phyloP scores from a whole-genome alignment of 345 rosid species.

The Barbarea vulgaris region DNA sequence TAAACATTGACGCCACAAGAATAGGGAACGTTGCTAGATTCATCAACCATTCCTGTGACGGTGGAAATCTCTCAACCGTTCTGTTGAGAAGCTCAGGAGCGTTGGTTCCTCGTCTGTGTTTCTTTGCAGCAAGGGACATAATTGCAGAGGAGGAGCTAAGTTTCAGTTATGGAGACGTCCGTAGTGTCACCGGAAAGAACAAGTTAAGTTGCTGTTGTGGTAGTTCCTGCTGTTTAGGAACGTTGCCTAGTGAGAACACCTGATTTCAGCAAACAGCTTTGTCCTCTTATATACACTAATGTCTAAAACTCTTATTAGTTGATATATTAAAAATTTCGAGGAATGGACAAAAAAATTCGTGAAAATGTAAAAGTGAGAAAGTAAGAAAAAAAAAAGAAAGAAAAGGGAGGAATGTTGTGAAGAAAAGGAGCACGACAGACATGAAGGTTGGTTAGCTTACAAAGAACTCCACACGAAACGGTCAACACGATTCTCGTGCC shows the following conservation, averaged over 20 bases:
- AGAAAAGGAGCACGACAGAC: constrained; percentile 45
- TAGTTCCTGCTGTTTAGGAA: constrained; percentile 66
- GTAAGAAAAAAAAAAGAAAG: not conserved
- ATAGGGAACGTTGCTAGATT: constrained; percentile 77
- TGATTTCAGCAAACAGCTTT: constrained; percentile 26
- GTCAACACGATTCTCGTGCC: constrained; percentile 86
- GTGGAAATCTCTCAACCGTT: constrained; percentile 66
- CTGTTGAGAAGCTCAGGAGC: constrained; percentile 69
- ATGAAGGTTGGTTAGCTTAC: constrained; percentile 50
- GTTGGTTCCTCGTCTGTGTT: constrained; percentile 72
- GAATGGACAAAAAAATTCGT: too few relatives aligned
- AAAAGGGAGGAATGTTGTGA: constrained; percentile 35
- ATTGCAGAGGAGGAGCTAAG: constrained; percentile 63
- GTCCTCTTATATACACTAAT: not conserved
- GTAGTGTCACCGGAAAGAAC: constrained; percentile 40
- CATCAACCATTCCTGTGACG: constrained; percentile 92
- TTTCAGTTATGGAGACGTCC: constrained; percentile 78
- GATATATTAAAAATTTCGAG: not conserved
- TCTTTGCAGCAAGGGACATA: constrained; percentile 77
- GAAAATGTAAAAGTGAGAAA: not conserved
- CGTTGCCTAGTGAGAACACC: constrained; percentile 73
- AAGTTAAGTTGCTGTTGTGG: constrained; percentile 75
- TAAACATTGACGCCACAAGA: constrained; percentile 83
- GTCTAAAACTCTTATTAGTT: not conserved
- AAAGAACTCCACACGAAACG: constrained; percentile 74